Evolutionary conservation across 148 eudicot species (phyloP).

Genomic region (Diospyros lotus): DNA sequence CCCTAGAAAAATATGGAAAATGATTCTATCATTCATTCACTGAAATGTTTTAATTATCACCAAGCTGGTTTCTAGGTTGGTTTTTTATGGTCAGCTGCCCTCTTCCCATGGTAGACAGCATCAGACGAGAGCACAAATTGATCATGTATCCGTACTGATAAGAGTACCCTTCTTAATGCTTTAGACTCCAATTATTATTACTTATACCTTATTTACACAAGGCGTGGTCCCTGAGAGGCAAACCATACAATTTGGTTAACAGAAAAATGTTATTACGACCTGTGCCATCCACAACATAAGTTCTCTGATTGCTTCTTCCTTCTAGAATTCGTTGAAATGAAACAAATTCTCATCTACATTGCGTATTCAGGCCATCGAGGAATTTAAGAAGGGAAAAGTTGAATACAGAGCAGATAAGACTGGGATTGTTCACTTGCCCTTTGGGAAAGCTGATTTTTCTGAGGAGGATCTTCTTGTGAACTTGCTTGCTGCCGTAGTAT

Average conservation of each 20-base stretch:
- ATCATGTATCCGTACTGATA: too few species aligned
- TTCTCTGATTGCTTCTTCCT: neutral
- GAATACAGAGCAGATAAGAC: slow-evolving; percentile 96
- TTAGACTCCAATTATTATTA: too few species aligned
- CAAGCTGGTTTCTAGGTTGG: too few species aligned
- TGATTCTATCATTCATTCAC: too few species aligned
- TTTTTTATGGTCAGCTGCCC: too few species aligned
- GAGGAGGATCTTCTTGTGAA: slow-evolving; percentile 83
- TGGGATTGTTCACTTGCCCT: slow-evolving; percentile 94
- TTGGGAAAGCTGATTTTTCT: slow-evolving; percentile 80
- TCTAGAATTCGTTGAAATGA: neutral
- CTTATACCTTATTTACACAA: neutral
- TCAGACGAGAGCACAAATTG: too few species aligned
- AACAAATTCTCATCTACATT: neutral
- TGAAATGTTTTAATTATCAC: too few species aligned
- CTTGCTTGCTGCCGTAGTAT: slow-evolving; percentile 79
- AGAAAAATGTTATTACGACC: neutral
- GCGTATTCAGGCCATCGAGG: slow-evolving; percentile 69
- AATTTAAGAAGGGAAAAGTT: slow-evolving; percentile 96
- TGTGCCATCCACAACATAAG: neutral
- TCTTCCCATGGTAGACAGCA: too few species aligned
- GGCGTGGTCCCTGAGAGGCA: neutral
- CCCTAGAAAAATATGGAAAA: too few species aligned
- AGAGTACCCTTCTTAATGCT: too few species aligned
- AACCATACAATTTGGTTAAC: neutral